These are phyloP conservation scores for Plectosphaerella plurivora DNA, from an alignment of 2,329 filamentous ascomycete species.

Conservation along the genomic window DNA sequence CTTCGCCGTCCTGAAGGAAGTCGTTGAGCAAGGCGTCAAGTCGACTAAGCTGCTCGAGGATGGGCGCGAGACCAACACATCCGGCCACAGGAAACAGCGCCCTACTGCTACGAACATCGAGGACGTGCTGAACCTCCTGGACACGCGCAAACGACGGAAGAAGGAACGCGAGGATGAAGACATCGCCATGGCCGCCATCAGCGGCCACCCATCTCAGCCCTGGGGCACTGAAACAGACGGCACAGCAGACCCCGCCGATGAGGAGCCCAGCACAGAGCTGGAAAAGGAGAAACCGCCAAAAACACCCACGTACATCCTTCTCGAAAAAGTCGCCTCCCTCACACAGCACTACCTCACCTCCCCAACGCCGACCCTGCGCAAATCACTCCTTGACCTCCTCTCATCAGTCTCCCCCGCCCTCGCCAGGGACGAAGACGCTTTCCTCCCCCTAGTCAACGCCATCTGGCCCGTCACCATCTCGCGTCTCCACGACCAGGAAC, in stretches of 20 bases:
- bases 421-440: conserved; percentile 71
- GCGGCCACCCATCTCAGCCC: conserved; percentile 24
- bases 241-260: conserved; percentile 16
- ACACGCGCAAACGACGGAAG: conserved; percentile 43
- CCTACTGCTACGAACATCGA: conserved; percentile 30
- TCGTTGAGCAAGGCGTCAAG: conserved; percentile 77
- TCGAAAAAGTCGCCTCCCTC: conserved; percentile 75
- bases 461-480: conserved; percentile 80
- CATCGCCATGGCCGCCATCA: conserved; percentile 23
- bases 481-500: conserved; percentile 62
- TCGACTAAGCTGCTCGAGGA: conserved; percentile 45
- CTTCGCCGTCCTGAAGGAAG: conserved; percentile 75
- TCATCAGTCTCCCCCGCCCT: conserved; percentile 68
- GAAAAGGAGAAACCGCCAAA: conserved; percentile 55
- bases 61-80: conserved; percentile 25
- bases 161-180: conserved; percentile 26
- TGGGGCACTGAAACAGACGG: conserved; percentile 20
- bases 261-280: conserved; percentile 16
- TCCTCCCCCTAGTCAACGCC: conserved; percentile 83
- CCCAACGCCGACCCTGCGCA: conserved; percentile 72
- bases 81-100: conserved; percentile 37
- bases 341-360: conserved; percentile 91
- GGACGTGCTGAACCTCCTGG: conserved; percentile 53
- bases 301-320: conserved; percentile 74
- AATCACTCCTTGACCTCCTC: conserved; percentile 73